Percentiles rank a stretch among this genome's conserved stretches.
Conservation (phyloP, 2,329 filamentous ascomycete genomes). For the Dothidotthia symphoricarpi region DNA sequence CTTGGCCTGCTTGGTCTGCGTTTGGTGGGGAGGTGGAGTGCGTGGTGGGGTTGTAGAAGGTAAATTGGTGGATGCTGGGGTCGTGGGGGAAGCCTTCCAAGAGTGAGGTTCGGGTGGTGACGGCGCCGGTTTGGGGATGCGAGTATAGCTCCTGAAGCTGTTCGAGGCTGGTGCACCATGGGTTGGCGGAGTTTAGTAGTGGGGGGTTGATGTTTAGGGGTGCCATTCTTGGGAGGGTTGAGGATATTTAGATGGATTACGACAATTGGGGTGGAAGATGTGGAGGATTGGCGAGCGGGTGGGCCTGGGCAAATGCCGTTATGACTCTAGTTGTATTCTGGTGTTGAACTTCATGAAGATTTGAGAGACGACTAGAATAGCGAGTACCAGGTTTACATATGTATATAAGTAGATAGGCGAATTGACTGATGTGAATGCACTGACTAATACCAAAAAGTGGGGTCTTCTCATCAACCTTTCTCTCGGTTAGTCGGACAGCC, state of each 20-base stretch:
- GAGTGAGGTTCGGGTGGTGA: constrained; percentile 71
- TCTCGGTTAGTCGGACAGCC: too few species aligned
- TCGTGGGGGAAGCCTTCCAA: constrained; percentile 65
- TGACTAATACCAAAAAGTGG: too few species aligned
- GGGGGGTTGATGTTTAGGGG: constrained; percentile 59
- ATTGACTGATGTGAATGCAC: too few species aligned
- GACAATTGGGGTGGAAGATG: too few species aligned
- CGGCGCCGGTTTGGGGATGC: constrained; percentile 64
- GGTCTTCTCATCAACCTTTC: too few species aligned
- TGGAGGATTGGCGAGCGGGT: too few species aligned
- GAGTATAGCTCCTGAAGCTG: constrained; percentile 63
- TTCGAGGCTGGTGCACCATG: constrained; percentile 67
- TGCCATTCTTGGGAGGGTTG: constrained; percentile 16
- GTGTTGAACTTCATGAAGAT: too few species aligned
- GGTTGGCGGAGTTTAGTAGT: constrained; percentile 71
- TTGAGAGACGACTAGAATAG: too few species aligned
- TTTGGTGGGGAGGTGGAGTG: constrained; percentile 28
- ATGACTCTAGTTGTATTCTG: too few species aligned
- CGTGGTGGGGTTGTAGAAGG: constrained; percentile 59
- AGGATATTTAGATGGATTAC: background rate
- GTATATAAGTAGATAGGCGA: too few species aligned
- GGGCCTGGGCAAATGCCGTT: too few species aligned
- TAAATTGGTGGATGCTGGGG: constrained; percentile 59
- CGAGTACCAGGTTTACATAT: too few species aligned
- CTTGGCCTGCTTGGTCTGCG: constrained; percentile 14